Conservation (phyloP, 208 protist species). For the Leishmania lainsoni region DNA sequence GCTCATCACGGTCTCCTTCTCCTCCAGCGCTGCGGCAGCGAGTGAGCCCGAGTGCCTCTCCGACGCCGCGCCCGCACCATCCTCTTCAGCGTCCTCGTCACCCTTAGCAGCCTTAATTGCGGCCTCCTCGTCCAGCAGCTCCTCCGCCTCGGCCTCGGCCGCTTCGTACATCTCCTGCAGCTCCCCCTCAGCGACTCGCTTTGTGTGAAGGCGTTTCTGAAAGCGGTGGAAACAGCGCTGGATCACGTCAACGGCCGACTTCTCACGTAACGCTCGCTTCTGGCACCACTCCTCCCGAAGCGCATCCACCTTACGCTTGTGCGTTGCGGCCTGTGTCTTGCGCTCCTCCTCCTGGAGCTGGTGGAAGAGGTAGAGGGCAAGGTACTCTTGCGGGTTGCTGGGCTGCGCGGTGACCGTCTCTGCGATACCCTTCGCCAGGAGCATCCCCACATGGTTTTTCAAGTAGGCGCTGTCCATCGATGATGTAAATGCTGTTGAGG, state of each 20-base stretch:
- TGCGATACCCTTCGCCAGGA: slow-evolving; percentile 90
- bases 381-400: slow-evolving; percentile 90
- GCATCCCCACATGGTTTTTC: slow-evolving; percentile 75
- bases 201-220: slow-evolving; percentile 27
- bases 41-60: slow-evolving; percentile 24
- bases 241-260: slow-evolving; percentile 72
- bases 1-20: slow-evolving; percentile 39
- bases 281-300: slow-evolving; percentile 61
- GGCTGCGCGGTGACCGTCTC: slow-evolving; percentile 88
- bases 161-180: slow-evolving; percentile 58
- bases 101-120: slow-evolving; percentile 17
- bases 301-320: slow-evolving; percentile 43
- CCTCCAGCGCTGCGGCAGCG: slow-evolving; percentile 32
- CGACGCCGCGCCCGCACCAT: slow-evolving; percentile 1
- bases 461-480: slow-evolving; percentile 88
- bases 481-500: neutral
- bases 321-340: slow-evolving; percentile 27
- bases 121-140: slow-evolving; percentile 58
- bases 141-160: slow-evolving; percentile 67
- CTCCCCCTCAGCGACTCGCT: slow-evolving; percentile 53
- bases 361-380: slow-evolving; percentile 87
- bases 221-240: slow-evolving; percentile 69
- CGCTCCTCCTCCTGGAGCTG: slow-evolving; percentile 83
- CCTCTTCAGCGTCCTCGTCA: slow-evolving; percentile 13
- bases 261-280: slow-evolving; percentile 57